Conservation (phyloP, 2,329 filamentous ascomycete species). For the Rhynchosporium secalis region DNA sequence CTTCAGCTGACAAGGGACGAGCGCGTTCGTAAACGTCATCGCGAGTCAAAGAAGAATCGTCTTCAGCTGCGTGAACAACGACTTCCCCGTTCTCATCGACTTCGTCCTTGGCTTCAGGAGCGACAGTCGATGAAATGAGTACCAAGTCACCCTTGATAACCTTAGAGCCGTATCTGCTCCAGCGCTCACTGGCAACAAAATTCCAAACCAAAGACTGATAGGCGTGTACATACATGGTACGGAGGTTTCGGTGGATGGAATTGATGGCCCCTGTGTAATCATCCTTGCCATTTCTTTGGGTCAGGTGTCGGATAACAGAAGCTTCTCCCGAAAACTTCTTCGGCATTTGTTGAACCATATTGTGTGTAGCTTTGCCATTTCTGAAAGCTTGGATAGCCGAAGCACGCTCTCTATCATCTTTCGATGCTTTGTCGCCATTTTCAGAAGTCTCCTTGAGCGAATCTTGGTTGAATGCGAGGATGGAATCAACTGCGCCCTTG, state of each 20-base stretch:
- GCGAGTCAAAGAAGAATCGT: slow-evolving; percentile 53
- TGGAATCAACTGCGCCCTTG: slow-evolving; percentile 73
- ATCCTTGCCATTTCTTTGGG: slow-evolving; percentile 42
- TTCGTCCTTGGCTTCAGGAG: slow-evolving; percentile 29
- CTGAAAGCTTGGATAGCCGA: slow-evolving; percentile 75
- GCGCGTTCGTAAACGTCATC: slow-evolving; percentile 67
- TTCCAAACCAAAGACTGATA: slow-evolving; percentile 98
- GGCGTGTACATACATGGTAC: slow-evolving; percentile 94
- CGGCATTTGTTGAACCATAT: slow-evolving; percentile 69
- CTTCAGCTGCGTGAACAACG: slow-evolving; percentile 54
- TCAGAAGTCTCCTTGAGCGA: slow-evolving; percentile 48
- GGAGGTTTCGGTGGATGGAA: slow-evolving; percentile 76
- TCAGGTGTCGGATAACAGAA: slow-evolving; percentile 75
- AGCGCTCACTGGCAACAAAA: slow-evolving; percentile 75
- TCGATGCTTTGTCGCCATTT: slow-evolving; percentile 57
- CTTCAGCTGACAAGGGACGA: slow-evolving; percentile 71
- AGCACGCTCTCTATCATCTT: slow-evolving; percentile 78
- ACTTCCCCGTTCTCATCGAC: slow-evolving; percentile 44
- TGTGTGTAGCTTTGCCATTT: slow-evolving; percentile 55
- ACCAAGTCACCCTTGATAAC: slow-evolving; percentile 81
- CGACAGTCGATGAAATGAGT: slow-evolving; percentile 28
- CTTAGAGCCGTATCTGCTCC: slow-evolving; percentile 68
- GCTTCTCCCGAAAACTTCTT: slow-evolving; percentile 76
- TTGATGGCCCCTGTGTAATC: slow-evolving; percentile 83
- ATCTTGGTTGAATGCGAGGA: slow-evolving; percentile 71